Percentiles rank a stretch among this genome's conserved stretches.
phyloP scores from a whole-genome alignment of 352 stramenopile genomes.

The Phytophthora sansomeana region DNA sequence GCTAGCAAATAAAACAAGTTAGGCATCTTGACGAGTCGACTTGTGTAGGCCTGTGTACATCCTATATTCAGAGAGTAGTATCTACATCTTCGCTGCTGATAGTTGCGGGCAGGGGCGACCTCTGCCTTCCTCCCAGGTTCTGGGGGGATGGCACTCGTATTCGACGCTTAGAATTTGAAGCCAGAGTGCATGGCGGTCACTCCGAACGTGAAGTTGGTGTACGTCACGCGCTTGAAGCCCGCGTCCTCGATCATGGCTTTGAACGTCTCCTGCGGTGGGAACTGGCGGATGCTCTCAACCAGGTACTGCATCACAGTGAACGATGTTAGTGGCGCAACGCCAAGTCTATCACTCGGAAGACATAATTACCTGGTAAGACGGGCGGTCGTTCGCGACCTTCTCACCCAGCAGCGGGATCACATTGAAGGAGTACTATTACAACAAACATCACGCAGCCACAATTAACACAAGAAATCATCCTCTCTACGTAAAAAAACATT shows the following conservation, averaged over 20 bases:
- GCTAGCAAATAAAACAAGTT: background rate
- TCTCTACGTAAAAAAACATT: conserved; percentile 1
- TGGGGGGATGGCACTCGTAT: conserved; percentile 3
- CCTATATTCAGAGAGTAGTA: conserved; percentile 11
- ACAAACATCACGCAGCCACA: conserved; percentile 14
- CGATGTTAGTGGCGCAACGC: background rate
- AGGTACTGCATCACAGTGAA: conserved; percentile 87
- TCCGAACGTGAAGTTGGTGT: conserved; percentile 97
- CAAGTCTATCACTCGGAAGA: background rate
- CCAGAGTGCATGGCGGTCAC: conserved; percentile 98
- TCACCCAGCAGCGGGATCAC: conserved; percentile 97
- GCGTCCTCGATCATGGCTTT: conserved; percentile 93
- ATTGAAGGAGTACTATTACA: conserved; percentile 96
- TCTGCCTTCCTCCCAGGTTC: conserved; percentile 1
- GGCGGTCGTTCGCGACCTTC: conserved; percentile 95
- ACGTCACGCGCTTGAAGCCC: conserved; percentile 94
- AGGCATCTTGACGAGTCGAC: conserved; percentile 14
- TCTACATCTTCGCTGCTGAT: conserved; percentile 14
- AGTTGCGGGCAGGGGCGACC: conserved; percentile 1
- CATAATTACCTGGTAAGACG: conserved; percentile 93
- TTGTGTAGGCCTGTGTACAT: background rate
- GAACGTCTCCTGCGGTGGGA: conserved; percentile 97
- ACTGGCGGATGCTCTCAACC: conserved; percentile 99
- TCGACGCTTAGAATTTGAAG: conserved; percentile 90
- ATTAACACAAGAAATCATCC: background rate